phyloP scores from a whole-genome alignment of 345 rosid genomes.

The Gossypium mustelinum region DNA sequence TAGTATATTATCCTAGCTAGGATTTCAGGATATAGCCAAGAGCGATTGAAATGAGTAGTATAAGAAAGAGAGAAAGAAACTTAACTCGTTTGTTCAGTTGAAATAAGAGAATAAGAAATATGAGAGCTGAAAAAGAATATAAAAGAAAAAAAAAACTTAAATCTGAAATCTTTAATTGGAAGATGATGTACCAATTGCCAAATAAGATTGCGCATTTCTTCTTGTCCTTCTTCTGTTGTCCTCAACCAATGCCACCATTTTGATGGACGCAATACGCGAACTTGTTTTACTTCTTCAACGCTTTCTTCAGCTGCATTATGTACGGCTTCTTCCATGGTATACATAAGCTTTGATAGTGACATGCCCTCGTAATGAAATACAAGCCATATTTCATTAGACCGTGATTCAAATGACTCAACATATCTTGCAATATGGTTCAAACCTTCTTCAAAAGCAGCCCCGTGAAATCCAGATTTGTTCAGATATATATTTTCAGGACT shows the following conservation, averaged over 20 bases:
- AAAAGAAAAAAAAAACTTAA: not conserved
- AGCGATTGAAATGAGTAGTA: not conserved
- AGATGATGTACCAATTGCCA: slow-evolving; percentile 66
- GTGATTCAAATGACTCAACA: slow-evolving; percentile 90
- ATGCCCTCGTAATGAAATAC: slow-evolving; percentile 85
- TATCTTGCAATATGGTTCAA: slow-evolving; percentile 88
- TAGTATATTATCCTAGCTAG: not conserved
- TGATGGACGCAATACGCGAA: slow-evolving; percentile 69
- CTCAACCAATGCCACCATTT: slow-evolving; percentile 98
- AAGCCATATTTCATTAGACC: slow-evolving; percentile 85
- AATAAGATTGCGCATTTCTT: slow-evolving; percentile 79
- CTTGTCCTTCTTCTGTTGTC: slow-evolving; percentile 75
- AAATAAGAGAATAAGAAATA: not conserved
- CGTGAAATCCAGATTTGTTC: slow-evolving; percentile 22
- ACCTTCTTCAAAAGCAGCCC: slow-evolving; percentile 57
- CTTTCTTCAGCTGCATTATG: slow-evolving; percentile 35
- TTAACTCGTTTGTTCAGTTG: not conserved
- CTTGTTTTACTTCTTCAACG: slow-evolving; percentile 47
- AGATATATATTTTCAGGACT: slow-evolving; percentile 25
- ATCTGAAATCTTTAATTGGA: slow-evolving; percentile 9
- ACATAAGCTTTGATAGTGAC: slow-evolving; percentile 78
- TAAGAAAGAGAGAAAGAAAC: not conserved
- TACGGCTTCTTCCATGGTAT: slow-evolving; percentile 62
- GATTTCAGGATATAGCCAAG: not conserved
- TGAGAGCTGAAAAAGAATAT: not conserved